A percentile compares a stretch with the other conserved stretches of the same genome.
These are phyloP conservation scores for Spergularia bocconei DNA, from an alignment of 148 eudicot species.

Conservation along the genomic window DNA sequence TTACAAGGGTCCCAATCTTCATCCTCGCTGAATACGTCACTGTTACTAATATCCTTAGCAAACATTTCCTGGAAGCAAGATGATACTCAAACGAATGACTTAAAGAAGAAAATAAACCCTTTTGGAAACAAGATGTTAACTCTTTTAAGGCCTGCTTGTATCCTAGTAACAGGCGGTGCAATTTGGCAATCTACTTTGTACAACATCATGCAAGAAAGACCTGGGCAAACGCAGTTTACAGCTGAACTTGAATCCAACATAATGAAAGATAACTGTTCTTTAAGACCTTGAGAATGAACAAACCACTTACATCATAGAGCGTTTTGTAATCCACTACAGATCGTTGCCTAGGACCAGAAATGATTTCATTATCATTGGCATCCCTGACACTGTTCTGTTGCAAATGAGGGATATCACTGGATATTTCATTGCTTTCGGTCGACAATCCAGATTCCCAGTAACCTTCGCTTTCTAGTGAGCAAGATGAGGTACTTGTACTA, in stretches of 20 bases:
- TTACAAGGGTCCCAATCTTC: slow-evolving; percentile 94
- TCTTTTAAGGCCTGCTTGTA: not conserved
- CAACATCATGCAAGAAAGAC: not conserved
- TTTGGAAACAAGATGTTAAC: not conserved
- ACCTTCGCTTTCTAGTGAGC: slow-evolving; percentile 67
- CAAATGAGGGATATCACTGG: slow-evolving; percentile 19
- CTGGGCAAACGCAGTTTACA: not conserved
- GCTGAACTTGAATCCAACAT: not conserved
- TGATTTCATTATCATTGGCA: slow-evolving; percentile 47
- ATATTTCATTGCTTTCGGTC: slow-evolving; percentile 29
- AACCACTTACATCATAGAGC: slow-evolving; percentile 72
- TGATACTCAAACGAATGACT: slow-evolving; percentile 10
- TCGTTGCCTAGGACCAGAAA: slow-evolving; percentile 68
- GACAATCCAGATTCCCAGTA: slow-evolving; percentile 36
- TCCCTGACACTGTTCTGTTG: slow-evolving; percentile 34
- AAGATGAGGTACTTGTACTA: slow-evolving; percentile 48
- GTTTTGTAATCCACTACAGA: slow-evolving; percentile 68
- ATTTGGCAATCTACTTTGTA: not conserved
- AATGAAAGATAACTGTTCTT: not conserved
- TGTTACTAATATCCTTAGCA: slow-evolving; percentile 59
- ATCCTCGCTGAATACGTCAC: slow-evolving; percentile 75
- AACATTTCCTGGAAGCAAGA: slow-evolving; percentile 75
- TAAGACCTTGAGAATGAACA: not conserved
- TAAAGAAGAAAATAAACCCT: not conserved
- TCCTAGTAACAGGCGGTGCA: not conserved